Evolutionary conservation across 2,329 filamentous ascomycete species (phyloP), one percentile per base, ranked within the genome.

Genomic region (Talaromyces sp.): DNA sequence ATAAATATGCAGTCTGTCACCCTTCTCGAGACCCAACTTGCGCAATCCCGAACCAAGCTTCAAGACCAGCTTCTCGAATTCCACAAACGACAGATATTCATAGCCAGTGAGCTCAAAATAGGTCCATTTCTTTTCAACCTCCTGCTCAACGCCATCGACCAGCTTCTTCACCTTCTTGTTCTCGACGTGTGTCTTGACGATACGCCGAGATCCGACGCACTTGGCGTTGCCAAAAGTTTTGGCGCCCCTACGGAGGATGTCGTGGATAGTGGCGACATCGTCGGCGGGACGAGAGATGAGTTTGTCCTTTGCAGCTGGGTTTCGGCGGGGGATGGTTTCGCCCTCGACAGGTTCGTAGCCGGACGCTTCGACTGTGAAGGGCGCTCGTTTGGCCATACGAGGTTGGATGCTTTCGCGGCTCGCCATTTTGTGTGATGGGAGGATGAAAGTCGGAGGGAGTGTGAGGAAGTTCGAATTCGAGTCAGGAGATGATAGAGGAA

Each of bases 91-190:
- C 74, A 90, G 83, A 82, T 89, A 96, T 52, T 85, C 83, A 82
- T 90, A 97, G 58, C 83, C 82, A 67, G 90, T 89, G 70, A 96
- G 87, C 84, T 97, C 93, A 71, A 92, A 96, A 80, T 89, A 96
- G 62, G 89, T 88, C 93, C 93, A 97, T 77, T 94, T 87, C 87
- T 96, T 97, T 68, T 96, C 91, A 39, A 95, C 87, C 80, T 93
- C 87, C 69, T 85, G 83, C 77, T 92, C 85, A 76, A 90, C 85
- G 70, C 93, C 93, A 73, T 96, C 91, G 65, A 96, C 82, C 60
- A 92, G 84, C 85, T 96, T 97, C 84, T 93, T 90, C 70, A 97
- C 82, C 85, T 92, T 95, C 83, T 94, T 96, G 71, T 86, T 89
- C 83, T 97, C 93, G 72, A 86, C 86, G 79, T 96, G 92, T 56